phyloP scores from a whole-genome alignment of 768 basidiomycete genomes.

The Hypholoma sublateritium region DNA sequence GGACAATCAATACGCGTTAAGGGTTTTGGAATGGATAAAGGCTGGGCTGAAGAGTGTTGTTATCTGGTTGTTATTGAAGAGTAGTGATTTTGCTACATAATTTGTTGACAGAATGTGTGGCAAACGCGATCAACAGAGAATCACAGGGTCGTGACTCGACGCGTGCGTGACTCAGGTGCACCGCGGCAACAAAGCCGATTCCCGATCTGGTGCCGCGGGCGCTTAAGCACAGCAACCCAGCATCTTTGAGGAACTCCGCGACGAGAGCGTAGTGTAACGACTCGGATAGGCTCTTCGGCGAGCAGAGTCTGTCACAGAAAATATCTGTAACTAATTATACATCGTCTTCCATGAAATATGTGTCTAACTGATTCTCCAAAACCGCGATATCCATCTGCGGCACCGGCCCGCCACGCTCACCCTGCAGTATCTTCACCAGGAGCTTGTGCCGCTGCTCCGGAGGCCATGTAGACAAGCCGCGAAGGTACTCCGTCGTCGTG shows the following conservation, averaged over 20 bases:
- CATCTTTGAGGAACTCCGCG: too few species aligned
- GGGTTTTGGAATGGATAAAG: neutral
- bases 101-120: neutral
- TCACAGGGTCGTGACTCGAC: slow-evolving; percentile 16
- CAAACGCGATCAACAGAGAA: slow-evolving; percentile 19
- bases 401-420: neutral
- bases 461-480: neutral
- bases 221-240: too few species aligned
- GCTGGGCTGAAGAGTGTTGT: too few species aligned
- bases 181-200: neutral
- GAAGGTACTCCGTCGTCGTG: slow-evolving; percentile 1
- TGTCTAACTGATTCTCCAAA: slow-evolving; percentile 8
- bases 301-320: neutral
- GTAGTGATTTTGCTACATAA: neutral
- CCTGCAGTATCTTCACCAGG: neutral
- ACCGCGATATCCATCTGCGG: slow-evolving; percentile 11
- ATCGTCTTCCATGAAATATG: slow-evolving; percentile 4
- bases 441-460: neutral
- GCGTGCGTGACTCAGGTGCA: slow-evolving; percentile 18
- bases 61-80: too few species aligned
- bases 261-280: neutral
- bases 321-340: neutral
- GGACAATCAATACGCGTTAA: neutral
- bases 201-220: neutral
- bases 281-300: neutral